phyloP scores from a whole-genome alignment of 2,329 filamentous ascomycete species.

The Fusarium incarnatum region DNA sequence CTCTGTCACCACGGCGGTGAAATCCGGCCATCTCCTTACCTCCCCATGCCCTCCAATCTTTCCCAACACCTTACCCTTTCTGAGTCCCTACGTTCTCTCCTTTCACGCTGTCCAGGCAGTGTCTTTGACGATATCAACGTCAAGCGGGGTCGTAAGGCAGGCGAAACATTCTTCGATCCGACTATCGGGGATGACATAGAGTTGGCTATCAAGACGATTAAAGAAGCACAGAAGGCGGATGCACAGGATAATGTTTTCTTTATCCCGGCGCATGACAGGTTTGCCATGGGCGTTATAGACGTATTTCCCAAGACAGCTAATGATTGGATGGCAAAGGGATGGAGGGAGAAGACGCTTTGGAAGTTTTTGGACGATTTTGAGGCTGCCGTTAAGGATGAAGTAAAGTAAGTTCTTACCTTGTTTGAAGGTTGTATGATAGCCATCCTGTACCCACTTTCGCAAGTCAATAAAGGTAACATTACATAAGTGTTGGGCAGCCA shows the following conservation, averaged over 20 bases:
- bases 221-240: constrained; percentile 13
- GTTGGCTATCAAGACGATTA: not conserved
- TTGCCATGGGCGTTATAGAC: constrained; percentile 9
- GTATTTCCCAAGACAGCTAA: constrained; percentile 2
- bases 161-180: constrained; percentile 17
- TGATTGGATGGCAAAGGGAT: constrained; percentile 16
- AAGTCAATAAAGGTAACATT: not conserved
- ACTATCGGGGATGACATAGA: not conserved
- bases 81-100: constrained; percentile 5
- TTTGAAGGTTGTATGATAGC: not conserved
- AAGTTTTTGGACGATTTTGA: constrained; percentile 17
- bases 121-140: not conserved
- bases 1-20: constrained; percentile 20
- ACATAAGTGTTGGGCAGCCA: not conserved
- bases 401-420: not conserved
- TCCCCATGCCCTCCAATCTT: not conserved
- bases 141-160: not conserved
- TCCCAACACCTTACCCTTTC: not conserved
- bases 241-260: constrained; percentile 19
- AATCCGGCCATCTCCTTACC: constrained; percentile 14
- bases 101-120: constrained; percentile 9
- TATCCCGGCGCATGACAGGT: constrained; percentile 4
- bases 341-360: constrained; percentile 14
- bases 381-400: not conserved
- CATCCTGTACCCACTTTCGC: rapidly evolving